These are phyloP conservation scores for Ascodesmis nigricans DNA, from an alignment of 495 filamentous ascomycete species.

Conservation along the genomic window DNA sequence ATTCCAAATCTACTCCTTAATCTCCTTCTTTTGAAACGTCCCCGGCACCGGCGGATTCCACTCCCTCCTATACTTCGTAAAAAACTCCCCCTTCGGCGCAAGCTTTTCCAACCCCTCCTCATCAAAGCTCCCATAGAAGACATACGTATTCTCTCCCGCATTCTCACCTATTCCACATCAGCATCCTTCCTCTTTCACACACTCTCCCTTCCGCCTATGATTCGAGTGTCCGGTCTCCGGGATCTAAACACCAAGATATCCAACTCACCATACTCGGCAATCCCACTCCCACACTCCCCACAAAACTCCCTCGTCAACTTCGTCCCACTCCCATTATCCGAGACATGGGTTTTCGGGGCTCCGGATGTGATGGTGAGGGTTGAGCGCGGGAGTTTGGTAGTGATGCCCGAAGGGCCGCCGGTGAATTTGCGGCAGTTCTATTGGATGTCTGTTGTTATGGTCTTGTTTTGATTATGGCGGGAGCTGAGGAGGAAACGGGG, in stretches of 20 bases:
- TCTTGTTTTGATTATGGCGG: not conserved
- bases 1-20: slow-evolving; percentile 7
- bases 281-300: slow-evolving; percentile 6
- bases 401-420: slow-evolving; percentile 3
- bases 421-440: slow-evolving; percentile 1
- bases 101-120: slow-evolving; percentile 1
- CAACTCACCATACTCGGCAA: slow-evolving; percentile 4
- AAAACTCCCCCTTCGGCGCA: slow-evolving; percentile 5
- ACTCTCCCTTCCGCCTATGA: not conserved
- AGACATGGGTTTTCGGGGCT: not conserved
- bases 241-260: too few species aligned
- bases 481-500: too few species aligned
- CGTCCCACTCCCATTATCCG: slow-evolving; percentile 2
- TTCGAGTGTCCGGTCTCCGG: not conserved
- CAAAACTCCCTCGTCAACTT: slow-evolving; percentile 4
- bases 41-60: slow-evolving; percentile 2
- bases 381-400: slow-evolving; percentile 1
- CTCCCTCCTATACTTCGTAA: not conserved
- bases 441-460: not conserved
- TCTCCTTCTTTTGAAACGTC: slow-evolving; percentile 5
- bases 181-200: not conserved
- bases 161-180: not conserved
- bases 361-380: not conserved
- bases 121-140: slow-evolving; percentile 2
- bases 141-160: slow-evolving; percentile 1